These are phyloP conservation scores for Puccinia hordei DNA, from an alignment of 1,284 basidiomycete genomes.

Conservation along the genomic window DNA sequence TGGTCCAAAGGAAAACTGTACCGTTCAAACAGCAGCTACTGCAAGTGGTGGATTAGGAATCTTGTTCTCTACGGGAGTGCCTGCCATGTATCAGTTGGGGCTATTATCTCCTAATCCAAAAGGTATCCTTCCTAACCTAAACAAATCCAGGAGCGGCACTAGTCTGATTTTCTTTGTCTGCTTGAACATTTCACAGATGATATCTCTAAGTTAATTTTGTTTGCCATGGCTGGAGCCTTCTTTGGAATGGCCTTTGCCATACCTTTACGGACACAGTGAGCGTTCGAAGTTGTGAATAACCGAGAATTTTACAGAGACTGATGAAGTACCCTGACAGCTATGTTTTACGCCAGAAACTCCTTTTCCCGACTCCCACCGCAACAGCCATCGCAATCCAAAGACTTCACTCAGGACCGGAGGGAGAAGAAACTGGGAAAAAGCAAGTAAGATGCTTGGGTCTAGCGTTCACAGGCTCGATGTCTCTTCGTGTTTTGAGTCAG, in stretches of 20 bases:
- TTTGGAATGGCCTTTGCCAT: conserved; percentile 70
- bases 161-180: not conserved
- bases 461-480: conserved; percentile 65
- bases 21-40: conserved; percentile 65
- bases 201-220: conserved; percentile 65
- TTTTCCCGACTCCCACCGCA: conserved; percentile 71
- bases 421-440: conserved; percentile 63
- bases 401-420: conserved; percentile 66
- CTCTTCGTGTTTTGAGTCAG: conserved; percentile 66
- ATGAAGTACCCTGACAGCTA: conserved; percentile 59
- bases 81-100: conserved; percentile 68
- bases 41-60: conserved; percentile 67
- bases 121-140: not conserved
- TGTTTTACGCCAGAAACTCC: conserved; percentile 70
- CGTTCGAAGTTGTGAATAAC: not conserved
- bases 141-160: not conserved
- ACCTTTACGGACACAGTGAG: conserved; percentile 65
- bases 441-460: conserved; percentile 66
- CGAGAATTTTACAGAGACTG: not conserved
- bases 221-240: conserved; percentile 67
- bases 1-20: conserved; percentile 71
- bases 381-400: conserved; percentile 71
- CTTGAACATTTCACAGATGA: conserved; percentile 59
- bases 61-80: conserved; percentile 69
- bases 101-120: conserved; percentile 63